Conservation (phyloP, 768 basidiomycete genomes). For the Hericium rajendrae region DNA sequence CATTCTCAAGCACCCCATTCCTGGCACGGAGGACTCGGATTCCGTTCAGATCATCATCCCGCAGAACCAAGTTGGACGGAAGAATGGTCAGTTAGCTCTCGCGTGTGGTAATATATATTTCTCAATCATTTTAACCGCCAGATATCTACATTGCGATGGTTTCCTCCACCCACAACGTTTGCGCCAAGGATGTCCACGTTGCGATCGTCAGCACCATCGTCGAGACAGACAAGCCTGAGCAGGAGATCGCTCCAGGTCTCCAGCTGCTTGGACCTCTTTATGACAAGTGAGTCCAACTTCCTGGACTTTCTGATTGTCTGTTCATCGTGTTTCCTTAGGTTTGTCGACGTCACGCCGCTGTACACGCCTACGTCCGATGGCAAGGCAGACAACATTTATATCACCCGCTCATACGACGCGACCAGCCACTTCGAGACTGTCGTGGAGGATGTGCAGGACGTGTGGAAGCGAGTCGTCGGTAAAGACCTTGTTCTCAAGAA, state of each 20-base stretch:
- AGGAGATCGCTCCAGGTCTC: conserved; percentile 87
- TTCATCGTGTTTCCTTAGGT: conserved; percentile 37
- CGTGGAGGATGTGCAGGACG: conserved; percentile 92
- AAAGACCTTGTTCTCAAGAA: conserved; percentile 80
- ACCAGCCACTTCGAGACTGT: conserved; percentile 99
- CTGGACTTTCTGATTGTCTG: not conserved
- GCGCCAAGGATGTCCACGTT: conserved; percentile 89
- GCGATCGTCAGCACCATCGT: conserved; percentile 99
- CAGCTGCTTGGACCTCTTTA: conserved; percentile 85
- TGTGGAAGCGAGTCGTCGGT: conserved; percentile 84
- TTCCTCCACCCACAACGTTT: conserved; percentile 94
- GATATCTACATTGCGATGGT: conserved; percentile 99
- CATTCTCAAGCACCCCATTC: conserved; percentile 95
- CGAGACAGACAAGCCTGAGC: conserved; percentile 86
- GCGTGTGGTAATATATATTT: too few relatives aligned
- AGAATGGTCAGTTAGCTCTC: conserved; percentile 69
- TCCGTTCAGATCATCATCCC: conserved; percentile 97
- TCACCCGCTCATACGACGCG: conserved; percentile 97
- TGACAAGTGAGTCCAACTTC: conserved; percentile 63
- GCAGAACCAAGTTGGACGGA: conserved; percentile 91
- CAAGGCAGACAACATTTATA: conserved; percentile 81
- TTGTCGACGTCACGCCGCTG: conserved; percentile 78
- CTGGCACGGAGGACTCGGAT: conserved; percentile 92
- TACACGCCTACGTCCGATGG: conserved; percentile 86
- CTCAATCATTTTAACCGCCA: conserved; percentile 23